A percentile compares a stretch with the other conserved stretches of the same genome.
Evolutionary conservation across 768 basidiomycete species (phyloP).

Genomic region (Suillus clintonianus): DNA sequence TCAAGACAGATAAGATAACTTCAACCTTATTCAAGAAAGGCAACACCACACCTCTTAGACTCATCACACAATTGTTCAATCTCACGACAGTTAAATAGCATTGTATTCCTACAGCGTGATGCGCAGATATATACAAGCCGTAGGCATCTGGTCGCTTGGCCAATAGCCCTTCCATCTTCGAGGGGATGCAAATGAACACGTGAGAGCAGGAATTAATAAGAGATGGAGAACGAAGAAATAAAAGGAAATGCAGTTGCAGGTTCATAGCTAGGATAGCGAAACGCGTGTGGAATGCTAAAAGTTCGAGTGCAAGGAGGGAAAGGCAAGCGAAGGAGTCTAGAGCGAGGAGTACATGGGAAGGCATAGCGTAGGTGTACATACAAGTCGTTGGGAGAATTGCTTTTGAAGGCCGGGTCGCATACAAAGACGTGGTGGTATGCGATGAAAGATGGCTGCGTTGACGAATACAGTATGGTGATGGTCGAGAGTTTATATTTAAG

Average conservation of each 20-base stretch:
- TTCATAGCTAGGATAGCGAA: constrained; percentile 28
- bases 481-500: too few relatives aligned
- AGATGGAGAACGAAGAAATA: constrained; percentile 1
- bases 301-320: constrained; percentile 19
- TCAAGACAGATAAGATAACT: constrained; percentile 10
- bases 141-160: constrained; percentile 4
- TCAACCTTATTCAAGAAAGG: neutral
- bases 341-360: constrained; percentile 7
- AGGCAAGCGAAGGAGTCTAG: neutral
- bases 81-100: neutral
- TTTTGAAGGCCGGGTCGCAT: constrained; percentile 24
- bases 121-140: constrained; percentile 11
- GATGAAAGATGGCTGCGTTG: constrained; percentile 20
- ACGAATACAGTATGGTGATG: constrained; percentile 28
- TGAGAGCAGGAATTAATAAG: neutral
- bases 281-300: constrained; percentile 22
- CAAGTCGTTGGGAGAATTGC: constrained; percentile 21
- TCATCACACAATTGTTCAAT: neutral
- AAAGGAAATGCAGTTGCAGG: constrained; percentile 7
- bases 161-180: neutral
- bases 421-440: constrained; percentile 27
- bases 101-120: constrained; percentile 12
- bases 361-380: constrained; percentile 32
- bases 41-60: neutral
- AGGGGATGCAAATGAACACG: neutral